Percentiles rank a stretch among this genome's conserved stretches.
Conservation (phyloP, 305 asterid species). For the Andrographis paniculata region DNA sequence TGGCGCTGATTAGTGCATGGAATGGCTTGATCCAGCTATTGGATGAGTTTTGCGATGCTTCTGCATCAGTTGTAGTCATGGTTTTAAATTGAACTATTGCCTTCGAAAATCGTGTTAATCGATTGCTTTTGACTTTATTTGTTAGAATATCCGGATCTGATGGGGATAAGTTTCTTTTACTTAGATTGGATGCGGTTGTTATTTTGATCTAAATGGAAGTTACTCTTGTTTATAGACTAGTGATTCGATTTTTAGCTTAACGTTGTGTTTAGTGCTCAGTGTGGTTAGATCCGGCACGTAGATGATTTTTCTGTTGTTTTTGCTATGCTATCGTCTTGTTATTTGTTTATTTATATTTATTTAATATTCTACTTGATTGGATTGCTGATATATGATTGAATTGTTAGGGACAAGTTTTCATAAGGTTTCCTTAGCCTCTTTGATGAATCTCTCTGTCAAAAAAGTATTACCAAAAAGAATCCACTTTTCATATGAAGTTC, state of each 20-base stretch:
- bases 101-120: background rate
- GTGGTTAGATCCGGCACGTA: background rate
- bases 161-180: background rate
- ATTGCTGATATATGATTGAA: too few relatives aligned
- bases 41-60: background rate
- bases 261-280: background rate
- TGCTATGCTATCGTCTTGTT: background rate
- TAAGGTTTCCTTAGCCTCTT: too few relatives aligned
- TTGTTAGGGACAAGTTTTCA: too few relatives aligned
- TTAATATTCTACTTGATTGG: too few relatives aligned
- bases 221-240: too few relatives aligned
- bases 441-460: too few relatives aligned
- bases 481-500: too few relatives aligned
- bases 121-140: background rate
- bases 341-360: background rate
- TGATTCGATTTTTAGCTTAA: too few relatives aligned
- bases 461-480: too few relatives aligned
- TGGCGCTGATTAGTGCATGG: constrained; percentile 10
- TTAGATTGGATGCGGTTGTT: background rate
- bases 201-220: too few relatives aligned
- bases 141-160: background rate
- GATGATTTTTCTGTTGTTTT: background rate
- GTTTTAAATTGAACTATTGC: background rate
- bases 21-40: constrained; percentile 14
- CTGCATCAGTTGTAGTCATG: background rate